Evolutionary conservation across 805 yeast species (phyloP), one percentile per base, ranked within the genome.

Genomic region (Yarrowia divulgata): DNA sequence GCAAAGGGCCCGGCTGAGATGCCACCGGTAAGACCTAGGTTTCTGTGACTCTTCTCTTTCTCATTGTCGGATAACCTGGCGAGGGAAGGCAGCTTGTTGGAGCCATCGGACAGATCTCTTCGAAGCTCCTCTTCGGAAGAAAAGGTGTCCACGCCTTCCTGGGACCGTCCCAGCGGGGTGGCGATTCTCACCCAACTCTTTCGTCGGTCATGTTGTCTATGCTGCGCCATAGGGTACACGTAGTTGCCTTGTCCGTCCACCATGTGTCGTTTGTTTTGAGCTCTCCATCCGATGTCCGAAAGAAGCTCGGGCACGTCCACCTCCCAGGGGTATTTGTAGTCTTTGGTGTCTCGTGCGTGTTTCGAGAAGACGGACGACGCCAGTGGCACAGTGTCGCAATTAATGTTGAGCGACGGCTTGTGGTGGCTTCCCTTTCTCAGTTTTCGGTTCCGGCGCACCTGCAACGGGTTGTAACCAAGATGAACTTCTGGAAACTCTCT

Each of bases 391-490:
- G 60, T 40, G 29, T 23, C 69, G 69, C n/a, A 74, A 70, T 12
- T 60, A 9, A 60, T 46, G 10, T 57, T 60, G 2, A 60, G 42
- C 50, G 66, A 60, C n/a, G 66, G 52, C 40, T 63, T 52, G 29
- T 45, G 43, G 43, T 49, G 62, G 29, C 55, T 34, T 12, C 69
- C 54, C 50, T 66, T 69, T 63, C 69, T 55, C 64, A 57, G 42
- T 72, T 82, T 82, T 70, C 97, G 82, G 77, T 91, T 89, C 69
- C 97, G 80, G 35, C 92, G 86, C n/a, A 88, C 84, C 77, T 91
- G 97, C 54, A 92, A 79, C 3, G 97, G 97, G 75, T 92, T 92
- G 80, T 88, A 92, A 3, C 85, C 84, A 2, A 89, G 90, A 69
- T 45, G 64, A 10, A 67, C 40, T 18, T 62, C 54, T 1, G 58